A percentile compares a stretch with the other conserved stretches of the same genome.
phyloP scores from a whole-genome alignment of 2,329 filamentous ascomycete species.

The Venturia oleaginea region DNA sequence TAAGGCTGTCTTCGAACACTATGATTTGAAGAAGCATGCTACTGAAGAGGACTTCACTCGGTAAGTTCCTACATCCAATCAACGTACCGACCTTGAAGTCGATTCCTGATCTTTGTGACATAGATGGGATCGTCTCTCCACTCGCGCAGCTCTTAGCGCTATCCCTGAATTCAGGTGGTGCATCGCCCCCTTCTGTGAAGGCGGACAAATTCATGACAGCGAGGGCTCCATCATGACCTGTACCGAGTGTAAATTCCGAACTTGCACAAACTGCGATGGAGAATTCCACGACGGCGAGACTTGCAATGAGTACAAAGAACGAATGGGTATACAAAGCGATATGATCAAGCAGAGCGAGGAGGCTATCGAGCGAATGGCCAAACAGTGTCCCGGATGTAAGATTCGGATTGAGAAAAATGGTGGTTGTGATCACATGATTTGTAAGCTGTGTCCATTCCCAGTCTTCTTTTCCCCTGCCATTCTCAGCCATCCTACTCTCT shows the following conservation, averaged over 20 bases:
- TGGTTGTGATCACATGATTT: conserved; percentile 12
- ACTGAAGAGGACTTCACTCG: neutral
- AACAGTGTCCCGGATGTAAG: conserved; percentile 7
- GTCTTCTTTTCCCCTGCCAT: neutral
- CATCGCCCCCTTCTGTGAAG: neutral
- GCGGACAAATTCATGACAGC: conserved; percentile 5
- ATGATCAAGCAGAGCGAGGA: neutral
- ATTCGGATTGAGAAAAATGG: neutral
- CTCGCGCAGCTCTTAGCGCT: neutral
- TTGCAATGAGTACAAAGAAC: conserved; percentile 2
- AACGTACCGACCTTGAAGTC: neutral
- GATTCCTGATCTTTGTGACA: neutral
- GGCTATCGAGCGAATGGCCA: neutral
- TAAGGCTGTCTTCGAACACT: neutral
- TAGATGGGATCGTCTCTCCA: conserved; percentile 1
- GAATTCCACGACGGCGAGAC: conserved; percentile 7
- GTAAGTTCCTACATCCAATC: neutral
- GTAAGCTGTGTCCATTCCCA: neutral
- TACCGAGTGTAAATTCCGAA: neutral
- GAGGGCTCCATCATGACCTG: neutral
- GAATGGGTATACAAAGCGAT: neutral
- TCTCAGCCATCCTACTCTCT: neutral
- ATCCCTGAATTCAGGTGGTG: conserved; percentile 8
- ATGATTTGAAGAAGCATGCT: neutral
- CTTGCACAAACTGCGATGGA: neutral